Evolutionary conservation across 208 protist genomes (phyloP), one percentile per base, ranked within the genome.

Genomic region (Perkinsela sp.): DNA sequence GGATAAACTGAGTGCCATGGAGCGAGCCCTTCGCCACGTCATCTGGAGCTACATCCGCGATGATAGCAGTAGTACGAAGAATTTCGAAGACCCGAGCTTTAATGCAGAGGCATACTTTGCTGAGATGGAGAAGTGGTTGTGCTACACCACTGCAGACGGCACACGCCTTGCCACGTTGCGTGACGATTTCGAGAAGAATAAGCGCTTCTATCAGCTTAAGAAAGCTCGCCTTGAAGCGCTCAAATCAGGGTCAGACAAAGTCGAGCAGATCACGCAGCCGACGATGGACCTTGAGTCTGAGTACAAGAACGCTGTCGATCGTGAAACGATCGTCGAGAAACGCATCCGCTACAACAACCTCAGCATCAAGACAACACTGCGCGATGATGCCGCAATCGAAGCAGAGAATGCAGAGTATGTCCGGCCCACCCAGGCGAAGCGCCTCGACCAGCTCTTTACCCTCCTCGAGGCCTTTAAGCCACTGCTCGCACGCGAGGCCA

Each of bases 11-110:
- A 75, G 75, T 0, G 75, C 90, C 69, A 93, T 93, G 78, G 87
- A 93, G 75, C 83, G 87, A 72, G 88, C 83, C 76, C 83, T 93
- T 31, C 84, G 87, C 70, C 87, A 93, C 76, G 85, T 83, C 2
- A 75, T 93, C 29, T 91, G 83, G 82, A 88, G 82, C 31, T 93
- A 93, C 77, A 77, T 88, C 74, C 90, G 90, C 73, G 85, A 93
- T 48, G 83, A 93, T 67, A 48, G 28, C 13, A 28, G 28, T 6
- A 57, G 22, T 22, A 57, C 13, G 13, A 57, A 57, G 22, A 57
- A 57, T 57, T 57, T n/a, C 40, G 40, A 57, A 22, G 40, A 57
- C 40, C 40, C 40, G 40, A n/a, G 13, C 40, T 57, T 57, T 22
- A 22, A 57, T 22, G 86, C 81, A 28, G 85, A 79, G 72, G 85